A percentile compares a stretch with the other conserved stretches of the same genome.
phyloP scores from a whole-genome alignment of 2,329 filamentous ascomycete species.

The Epichloe sp. region DNA sequence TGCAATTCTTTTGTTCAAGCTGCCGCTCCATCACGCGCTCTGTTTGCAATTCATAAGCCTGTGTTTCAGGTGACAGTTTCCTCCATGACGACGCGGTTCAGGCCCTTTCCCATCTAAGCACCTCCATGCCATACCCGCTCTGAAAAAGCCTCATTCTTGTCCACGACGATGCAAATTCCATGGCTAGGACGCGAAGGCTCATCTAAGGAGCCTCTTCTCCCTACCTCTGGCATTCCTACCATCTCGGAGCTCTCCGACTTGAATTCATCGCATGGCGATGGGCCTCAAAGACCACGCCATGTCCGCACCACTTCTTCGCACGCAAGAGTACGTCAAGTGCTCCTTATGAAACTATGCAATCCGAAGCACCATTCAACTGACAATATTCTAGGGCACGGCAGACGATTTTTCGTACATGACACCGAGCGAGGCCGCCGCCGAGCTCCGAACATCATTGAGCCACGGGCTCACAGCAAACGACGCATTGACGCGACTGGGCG shows the following conservation, averaged over 20 bases:
- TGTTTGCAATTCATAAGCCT: background rate
- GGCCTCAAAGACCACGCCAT: constrained; percentile 21
- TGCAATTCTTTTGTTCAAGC: background rate
- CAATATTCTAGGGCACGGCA: constrained; percentile 33
- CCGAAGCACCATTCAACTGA: background rate
- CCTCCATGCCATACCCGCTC: constrained; percentile 2
- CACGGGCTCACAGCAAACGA: constrained; percentile 71
- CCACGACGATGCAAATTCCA: constrained; percentile 24
- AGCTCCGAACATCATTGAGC: constrained; percentile 68
- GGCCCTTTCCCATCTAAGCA: constrained; percentile 9
- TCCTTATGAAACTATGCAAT: background rate
- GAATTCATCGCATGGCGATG: constrained; percentile 15
- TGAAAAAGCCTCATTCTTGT: constrained; percentile 8
- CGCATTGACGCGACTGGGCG: constrained; percentile 64
- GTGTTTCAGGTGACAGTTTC: background rate
- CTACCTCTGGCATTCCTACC: constrained; percentile 20
- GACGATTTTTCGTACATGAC: constrained; percentile 55
- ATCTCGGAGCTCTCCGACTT: constrained; percentile 15
- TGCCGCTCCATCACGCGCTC: too few relatives aligned
- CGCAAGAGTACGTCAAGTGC: constrained; percentile 32
- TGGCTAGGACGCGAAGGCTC: constrained; percentile 22
- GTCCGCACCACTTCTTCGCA: constrained; percentile 39
- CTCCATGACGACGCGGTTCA: constrained; percentile 6
- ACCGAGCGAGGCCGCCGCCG: constrained; percentile 64
- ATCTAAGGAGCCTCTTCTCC: constrained; percentile 20